Percentiles rank a stretch among this genome's conserved stretches.
phyloP scores from a whole-genome alignment of 2,329 filamentous ascomycete species.

The Xylariales sp. region DNA sequence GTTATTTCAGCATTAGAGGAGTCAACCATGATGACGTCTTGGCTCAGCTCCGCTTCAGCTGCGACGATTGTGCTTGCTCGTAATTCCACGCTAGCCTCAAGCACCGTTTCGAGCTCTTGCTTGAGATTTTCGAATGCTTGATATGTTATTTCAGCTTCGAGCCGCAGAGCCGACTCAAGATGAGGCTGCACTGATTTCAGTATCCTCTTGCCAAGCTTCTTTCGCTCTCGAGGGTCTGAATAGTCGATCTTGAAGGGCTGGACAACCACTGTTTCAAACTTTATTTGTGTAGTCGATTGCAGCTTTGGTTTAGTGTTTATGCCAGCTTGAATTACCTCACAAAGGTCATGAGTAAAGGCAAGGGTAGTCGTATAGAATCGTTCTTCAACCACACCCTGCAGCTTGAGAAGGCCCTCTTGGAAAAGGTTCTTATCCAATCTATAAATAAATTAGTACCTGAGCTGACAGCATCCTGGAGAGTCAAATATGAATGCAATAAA shows the following conservation, averaged over 20 bases:
- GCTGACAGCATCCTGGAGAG: constrained; percentile 27
- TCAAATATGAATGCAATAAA: no score
- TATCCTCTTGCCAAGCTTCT: constrained; percentile 84
- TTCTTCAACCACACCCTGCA: constrained; percentile 49
- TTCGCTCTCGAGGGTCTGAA: constrained; percentile 73
- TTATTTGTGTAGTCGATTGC: constrained; percentile 17
- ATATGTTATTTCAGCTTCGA: constrained; percentile 76
- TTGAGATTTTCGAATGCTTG: constrained; percentile 66
- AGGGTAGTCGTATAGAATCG: constrained; percentile 56
- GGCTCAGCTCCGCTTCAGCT: constrained; percentile 34
- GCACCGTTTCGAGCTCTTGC: constrained; percentile 67
- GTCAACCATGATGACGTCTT: constrained; percentile 50
- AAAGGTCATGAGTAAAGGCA: constrained; percentile 53
- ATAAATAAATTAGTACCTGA: constrained; percentile 24
- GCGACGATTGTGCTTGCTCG: constrained; percentile 32
- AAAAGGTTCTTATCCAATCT: constrained; percentile 65
- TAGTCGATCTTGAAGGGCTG: constrained; percentile 48
- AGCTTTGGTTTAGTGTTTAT: constrained; percentile 40
- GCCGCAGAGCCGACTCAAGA: constrained; percentile 69
- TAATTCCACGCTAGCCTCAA: constrained; percentile 63
- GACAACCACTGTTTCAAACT: constrained; percentile 34
- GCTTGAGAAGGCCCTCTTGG: constrained; percentile 40
- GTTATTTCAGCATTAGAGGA: constrained; percentile 43
- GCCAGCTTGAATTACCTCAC: constrained; percentile 46
- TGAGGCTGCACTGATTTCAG: constrained; percentile 76